phyloP scores from a whole-genome alignment of 208 protist genomes.

The Lotmaria passim region DNA sequence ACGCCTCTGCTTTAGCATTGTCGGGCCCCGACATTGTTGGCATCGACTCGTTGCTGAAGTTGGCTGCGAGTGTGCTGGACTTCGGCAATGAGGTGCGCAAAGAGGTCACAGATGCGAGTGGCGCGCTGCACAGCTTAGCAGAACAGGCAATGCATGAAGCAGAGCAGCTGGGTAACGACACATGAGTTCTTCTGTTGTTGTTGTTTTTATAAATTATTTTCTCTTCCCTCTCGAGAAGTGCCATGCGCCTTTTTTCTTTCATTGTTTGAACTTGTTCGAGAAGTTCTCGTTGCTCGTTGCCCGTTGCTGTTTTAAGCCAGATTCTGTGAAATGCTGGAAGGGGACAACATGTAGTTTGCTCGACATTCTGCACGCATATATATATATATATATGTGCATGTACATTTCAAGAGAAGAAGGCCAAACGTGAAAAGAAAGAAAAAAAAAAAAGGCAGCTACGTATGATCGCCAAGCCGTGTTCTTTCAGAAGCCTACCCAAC shows the following conservation, averaged over 20 bases:
- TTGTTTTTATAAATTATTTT: too few species aligned
- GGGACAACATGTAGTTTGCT: too few species aligned
- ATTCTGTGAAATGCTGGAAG: background rate
- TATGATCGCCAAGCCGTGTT: too few species aligned
- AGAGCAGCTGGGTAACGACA: background rate
- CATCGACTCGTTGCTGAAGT: slow-evolving; percentile 42
- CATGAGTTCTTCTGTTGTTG: too few species aligned
- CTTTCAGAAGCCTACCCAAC: too few species aligned
- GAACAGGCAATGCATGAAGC: slow-evolving; percentile 40
- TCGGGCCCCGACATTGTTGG: background rate
- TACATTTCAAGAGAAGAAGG: too few species aligned
- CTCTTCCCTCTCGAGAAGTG: background rate
- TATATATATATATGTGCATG: too few species aligned
- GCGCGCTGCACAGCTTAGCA: slow-evolving; percentile 42
- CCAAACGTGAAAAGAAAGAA: too few species aligned
- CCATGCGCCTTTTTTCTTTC: background rate
- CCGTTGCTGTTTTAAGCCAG: background rate
- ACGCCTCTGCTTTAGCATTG: background rate
- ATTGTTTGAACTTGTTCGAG: background rate
- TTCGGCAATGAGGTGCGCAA: slow-evolving; percentile 71
- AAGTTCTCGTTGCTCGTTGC: background rate
- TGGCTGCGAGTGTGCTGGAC: slow-evolving; percentile 77
- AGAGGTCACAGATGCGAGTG: slow-evolving; percentile 51
- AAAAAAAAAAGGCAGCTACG: too few species aligned
- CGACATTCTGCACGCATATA: too few species aligned